Evolutionary conservation across 2,329 filamentous ascomycete genomes (phyloP).

Genomic region (Aspergillus alliaceus): DNA sequence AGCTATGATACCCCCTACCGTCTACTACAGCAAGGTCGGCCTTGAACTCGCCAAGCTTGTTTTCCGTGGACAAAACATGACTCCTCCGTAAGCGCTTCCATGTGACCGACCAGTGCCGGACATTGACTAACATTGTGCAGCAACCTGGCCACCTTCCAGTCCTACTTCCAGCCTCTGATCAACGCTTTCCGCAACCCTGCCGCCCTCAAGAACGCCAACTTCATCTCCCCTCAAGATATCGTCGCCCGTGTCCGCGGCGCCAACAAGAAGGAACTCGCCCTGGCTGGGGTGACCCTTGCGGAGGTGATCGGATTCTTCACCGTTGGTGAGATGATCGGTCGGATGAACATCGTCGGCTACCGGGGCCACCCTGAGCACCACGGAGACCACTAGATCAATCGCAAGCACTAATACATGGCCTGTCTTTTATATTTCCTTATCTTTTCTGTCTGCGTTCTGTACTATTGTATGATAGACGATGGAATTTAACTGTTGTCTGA

Average conservation of each 20-base stretch:
- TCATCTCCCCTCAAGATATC: conserved; percentile 56
- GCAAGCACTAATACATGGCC: conserved; percentile 26
- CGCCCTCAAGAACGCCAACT: conserved; percentile 56
- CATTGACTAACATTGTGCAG: conserved; percentile 48
- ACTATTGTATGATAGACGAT: conserved; percentile 50
- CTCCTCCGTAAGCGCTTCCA: conserved; percentile 75
- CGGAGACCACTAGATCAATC: conserved; percentile 34
- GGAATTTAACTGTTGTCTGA: conserved; percentile 46
- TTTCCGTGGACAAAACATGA: conserved; percentile 86
- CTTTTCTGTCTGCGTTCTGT: conserved; percentile 33
- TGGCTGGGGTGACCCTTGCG: conserved; percentile 75
- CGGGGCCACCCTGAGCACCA: conserved; percentile 63
- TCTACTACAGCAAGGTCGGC: conserved; percentile 91
- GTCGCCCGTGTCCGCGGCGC: conserved; percentile 66
- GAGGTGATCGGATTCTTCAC: conserved; percentile 97
- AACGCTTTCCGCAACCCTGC: conserved; percentile 71
- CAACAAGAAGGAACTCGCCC: conserved; percentile 67
- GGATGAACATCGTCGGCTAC: conserved; percentile 95
- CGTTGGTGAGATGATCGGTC: conserved; percentile 92
- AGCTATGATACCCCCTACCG: conserved; percentile 81
- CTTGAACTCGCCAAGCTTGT: conserved; percentile 86
- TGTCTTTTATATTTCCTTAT: conserved; percentile 34
- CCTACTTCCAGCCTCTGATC: conserved; percentile 75
- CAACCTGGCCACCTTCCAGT: conserved; percentile 77
- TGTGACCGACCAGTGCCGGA: neutral